Conservation (phyloP, 2,329 filamentous ascomycete species). For the Camptophora hylomeconis region DNA sequence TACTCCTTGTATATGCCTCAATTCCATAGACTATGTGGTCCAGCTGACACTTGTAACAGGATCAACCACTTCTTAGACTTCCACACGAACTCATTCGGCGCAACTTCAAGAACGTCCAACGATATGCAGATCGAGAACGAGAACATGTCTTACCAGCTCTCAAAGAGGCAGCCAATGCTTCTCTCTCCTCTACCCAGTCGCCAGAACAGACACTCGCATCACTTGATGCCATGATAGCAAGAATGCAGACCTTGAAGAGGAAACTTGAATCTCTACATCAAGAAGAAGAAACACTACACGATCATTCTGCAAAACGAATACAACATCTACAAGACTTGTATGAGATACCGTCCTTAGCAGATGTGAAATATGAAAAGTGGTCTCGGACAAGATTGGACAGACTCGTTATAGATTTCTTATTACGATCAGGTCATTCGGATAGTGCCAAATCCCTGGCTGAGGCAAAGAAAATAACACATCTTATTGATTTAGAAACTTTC, state of each 20-base stretch:
- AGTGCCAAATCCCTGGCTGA: conserved; percentile 63
- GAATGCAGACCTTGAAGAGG: conserved; percentile 75
- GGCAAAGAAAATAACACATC: conserved; percentile 61
- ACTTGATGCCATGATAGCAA: conserved; percentile 71
- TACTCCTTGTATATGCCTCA: conserved; percentile 29
- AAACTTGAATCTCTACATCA: conserved; percentile 67
- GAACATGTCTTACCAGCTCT: conserved; percentile 36
- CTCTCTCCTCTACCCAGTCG: conserved; percentile 48
- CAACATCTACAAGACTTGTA: conserved; percentile 72
- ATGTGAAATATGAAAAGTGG: conserved; percentile 91
- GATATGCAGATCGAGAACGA: conserved; percentile 34
- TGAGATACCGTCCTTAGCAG: conserved; percentile 64
- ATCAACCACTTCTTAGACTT: conserved; percentile 85
- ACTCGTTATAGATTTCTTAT: conserved; percentile 80
- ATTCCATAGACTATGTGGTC: conserved; percentile 4
- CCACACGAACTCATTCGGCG: conserved; percentile 86
- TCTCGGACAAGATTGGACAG: conserved; percentile 68
- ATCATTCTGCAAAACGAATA: conserved; percentile 62
- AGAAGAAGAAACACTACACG: conserved; percentile 66
- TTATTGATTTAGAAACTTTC: conserved; percentile 86
- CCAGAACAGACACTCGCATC: conserved; percentile 63
- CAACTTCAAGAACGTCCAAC: conserved; percentile 69
- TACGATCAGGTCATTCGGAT: conserved; percentile 68
- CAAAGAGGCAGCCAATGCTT: conserved; percentile 44
- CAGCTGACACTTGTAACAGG: conserved; percentile 37